A percentile compares a stretch with the other conserved stretches of the same genome.
Conservation (phyloP, 768 basidiomycete genomes). For the Lactarius hatsudake region DNA sequence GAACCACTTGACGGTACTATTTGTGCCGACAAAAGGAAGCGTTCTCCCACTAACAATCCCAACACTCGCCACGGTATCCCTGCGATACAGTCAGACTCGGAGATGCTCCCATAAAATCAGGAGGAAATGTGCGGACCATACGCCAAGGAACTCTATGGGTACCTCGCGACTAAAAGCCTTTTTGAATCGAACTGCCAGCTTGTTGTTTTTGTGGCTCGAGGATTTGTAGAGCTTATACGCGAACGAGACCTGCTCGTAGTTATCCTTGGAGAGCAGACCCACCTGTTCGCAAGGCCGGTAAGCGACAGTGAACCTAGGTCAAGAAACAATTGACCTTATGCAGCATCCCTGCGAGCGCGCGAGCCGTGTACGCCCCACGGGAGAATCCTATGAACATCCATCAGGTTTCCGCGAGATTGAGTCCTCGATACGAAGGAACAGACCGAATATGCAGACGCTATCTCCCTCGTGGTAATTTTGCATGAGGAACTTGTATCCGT, state of each 20-base stretch:
- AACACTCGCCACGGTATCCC: conserved; percentile 83
- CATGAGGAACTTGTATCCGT: conserved; percentile 78
- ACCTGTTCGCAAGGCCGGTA: conserved; percentile 42
- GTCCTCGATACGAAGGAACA: conserved; percentile 19
- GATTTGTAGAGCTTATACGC: conserved; percentile 71
- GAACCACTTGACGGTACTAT: conserved; percentile 63
- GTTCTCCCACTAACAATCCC: conserved; percentile 56
- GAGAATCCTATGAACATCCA: conserved; percentile 59
- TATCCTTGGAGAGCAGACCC: conserved; percentile 68
- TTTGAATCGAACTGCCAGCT: conserved; percentile 66
- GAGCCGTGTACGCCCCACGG: conserved; percentile 60
- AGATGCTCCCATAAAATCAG: background rate
- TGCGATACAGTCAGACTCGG: conserved; percentile 22
- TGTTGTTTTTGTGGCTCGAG: conserved; percentile 43
- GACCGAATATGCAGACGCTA: conserved; percentile 71
- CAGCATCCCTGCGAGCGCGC: conserved; percentile 75
- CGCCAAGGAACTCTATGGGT: conserved; percentile 73
- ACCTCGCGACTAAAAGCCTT: conserved; percentile 63
- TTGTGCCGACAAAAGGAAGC: conserved; percentile 66
- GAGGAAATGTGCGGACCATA: conserved; percentile 50
- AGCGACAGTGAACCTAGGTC: background rate
- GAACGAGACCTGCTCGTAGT: conserved; percentile 66
- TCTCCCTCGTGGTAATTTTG: conserved; percentile 69
- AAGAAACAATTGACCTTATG: conserved; percentile 49
- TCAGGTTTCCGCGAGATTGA: background rate